phyloP scores from a whole-genome alignment of 768 basidiomycete genomes.

The Lyophyllum atratum region DNA sequence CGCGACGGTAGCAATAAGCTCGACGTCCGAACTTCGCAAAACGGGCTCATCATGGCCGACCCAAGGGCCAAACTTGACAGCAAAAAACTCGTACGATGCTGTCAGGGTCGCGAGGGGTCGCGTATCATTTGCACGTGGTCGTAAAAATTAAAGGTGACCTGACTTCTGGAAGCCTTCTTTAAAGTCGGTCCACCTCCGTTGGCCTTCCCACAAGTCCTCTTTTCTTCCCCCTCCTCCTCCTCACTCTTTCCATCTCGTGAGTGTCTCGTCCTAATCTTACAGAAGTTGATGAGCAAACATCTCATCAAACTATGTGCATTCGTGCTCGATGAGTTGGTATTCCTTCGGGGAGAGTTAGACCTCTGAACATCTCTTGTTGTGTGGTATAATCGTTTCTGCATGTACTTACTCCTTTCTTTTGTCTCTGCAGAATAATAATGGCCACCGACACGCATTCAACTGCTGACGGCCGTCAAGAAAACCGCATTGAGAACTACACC shows the following conservation, averaged over 20 bases:
- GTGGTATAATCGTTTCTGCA: neutral
- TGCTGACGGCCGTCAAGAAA: slow-evolving; percentile 60
- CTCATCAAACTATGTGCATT: slow-evolving; percentile 23
- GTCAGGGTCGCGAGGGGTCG: neutral
- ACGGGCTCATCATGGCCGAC: too few relatives aligned
- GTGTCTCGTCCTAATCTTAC: neutral
- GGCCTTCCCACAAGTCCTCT: slow-evolving; percentile 10
- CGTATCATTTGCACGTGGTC: slow-evolving; percentile 7
- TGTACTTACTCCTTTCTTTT: slow-evolving; percentile 7
- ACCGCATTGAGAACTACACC: slow-evolving; percentile 83
- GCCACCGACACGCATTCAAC: slow-evolving; percentile 5
- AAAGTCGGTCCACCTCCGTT: slow-evolving; percentile 27
- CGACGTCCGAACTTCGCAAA: too few relatives aligned
- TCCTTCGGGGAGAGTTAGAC: slow-evolving; percentile 44
- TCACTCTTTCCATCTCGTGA: slow-evolving; percentile 16
- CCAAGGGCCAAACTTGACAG: too few relatives aligned
- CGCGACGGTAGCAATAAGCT: too few relatives aligned
- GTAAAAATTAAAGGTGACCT: slow-evolving; percentile 23
- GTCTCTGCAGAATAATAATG: slow-evolving; percentile 11
- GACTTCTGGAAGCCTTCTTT: slow-evolving; percentile 18
- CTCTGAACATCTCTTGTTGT: slow-evolving; percentile 26
- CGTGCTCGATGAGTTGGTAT: slow-evolving; percentile 26
- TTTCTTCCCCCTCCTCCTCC: slow-evolving; percentile 2
- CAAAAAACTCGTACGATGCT: slow-evolving; percentile 11
- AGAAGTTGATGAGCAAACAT: neutral